phyloP scores from a whole-genome alignment of 345 rosid species.

The Orychophragmus violaceus region DNA sequence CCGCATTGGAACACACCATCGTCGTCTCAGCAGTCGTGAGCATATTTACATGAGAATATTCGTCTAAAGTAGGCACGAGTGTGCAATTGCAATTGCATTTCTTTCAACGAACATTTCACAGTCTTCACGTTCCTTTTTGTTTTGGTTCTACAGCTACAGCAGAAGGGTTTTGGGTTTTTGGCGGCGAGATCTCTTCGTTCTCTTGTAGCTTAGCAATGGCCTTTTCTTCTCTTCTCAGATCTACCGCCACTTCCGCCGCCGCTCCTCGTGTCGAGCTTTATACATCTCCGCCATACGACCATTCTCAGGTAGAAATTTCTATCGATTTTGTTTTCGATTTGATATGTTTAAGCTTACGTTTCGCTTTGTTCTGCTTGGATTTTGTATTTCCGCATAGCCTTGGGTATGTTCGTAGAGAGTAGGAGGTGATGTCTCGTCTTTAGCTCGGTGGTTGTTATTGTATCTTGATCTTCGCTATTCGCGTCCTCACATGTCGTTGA shows the following conservation, averaged over 20 bases:
- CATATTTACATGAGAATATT: constrained; percentile 23
- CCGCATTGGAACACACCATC: not conserved
- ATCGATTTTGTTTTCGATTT: not conserved
- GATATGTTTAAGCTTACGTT: not conserved
- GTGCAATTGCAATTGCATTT: not conserved
- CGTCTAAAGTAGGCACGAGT: not conserved
- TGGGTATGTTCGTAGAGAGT: not conserved
- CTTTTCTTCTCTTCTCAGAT: constrained; percentile 57
- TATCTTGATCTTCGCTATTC: not conserved
- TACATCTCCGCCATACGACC: constrained; percentile 34
- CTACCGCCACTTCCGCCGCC: constrained; percentile 37
- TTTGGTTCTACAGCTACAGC: not conserved
- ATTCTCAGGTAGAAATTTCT: constrained; percentile 36
- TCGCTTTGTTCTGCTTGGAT: not conserved
- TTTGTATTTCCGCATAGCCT: not conserved
- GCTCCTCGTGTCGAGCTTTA: constrained; percentile 33
- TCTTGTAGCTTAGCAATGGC: constrained; percentile 42
- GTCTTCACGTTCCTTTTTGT: not conserved
- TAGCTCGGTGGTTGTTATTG: not conserved
- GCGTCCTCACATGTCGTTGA: not conserved
- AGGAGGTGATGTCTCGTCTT: not conserved
- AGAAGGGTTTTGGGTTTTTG: not conserved
- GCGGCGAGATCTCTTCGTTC: not conserved
- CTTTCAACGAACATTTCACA: constrained; percentile 1
- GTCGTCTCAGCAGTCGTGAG: constrained; percentile 1